Evolutionary conservation across 2,329 filamentous ascomycete genomes (phyloP).

Genomic region (Claviceps purpurea): DNA sequence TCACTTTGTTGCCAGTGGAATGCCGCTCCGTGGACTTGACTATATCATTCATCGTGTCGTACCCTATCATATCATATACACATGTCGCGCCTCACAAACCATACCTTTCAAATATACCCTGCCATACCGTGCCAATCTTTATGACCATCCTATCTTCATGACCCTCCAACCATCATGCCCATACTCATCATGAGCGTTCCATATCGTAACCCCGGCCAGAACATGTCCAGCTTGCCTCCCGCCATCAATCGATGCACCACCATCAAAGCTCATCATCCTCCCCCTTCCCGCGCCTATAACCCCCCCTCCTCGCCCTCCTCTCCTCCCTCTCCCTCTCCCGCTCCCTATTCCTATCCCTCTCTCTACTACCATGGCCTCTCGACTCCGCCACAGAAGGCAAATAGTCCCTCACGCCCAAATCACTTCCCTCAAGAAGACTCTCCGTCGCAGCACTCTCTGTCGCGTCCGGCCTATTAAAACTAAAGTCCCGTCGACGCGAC

Average conservation of each 20-base stretch:
- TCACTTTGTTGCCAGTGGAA: too few relatives aligned
- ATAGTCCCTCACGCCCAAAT: slow-evolving; percentile 45
- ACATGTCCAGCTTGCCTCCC: too few relatives aligned
- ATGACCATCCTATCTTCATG: too few relatives aligned
- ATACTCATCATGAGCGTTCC: too few relatives aligned
- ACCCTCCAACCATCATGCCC: too few relatives aligned
- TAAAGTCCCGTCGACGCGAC: slow-evolving; percentile 35
- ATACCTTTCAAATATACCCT: too few relatives aligned
- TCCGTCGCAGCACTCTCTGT: slow-evolving; percentile 20
- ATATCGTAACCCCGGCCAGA: too few relatives aligned
- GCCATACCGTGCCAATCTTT: too few relatives aligned
- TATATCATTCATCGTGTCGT: too few relatives aligned
- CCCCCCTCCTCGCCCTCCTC: slow-evolving; percentile 20
- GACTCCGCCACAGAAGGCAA: slow-evolving; percentile 41
- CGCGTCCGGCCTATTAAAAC: slow-evolving; percentile 33
- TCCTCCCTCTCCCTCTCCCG: slow-evolving; percentile 20
- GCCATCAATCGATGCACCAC: not conserved
- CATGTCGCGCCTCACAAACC: too few relatives aligned
- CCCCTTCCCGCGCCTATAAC: slow-evolving; percentile 20
- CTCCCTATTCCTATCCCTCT: slow-evolving; percentile 11
- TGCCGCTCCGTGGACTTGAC: too few relatives aligned
- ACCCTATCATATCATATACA: too few relatives aligned
- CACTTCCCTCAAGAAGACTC: slow-evolving; percentile 24
- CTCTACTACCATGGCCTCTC: slow-evolving; percentile 13
- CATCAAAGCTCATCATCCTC: slow-evolving; percentile 15